phyloP scores from a whole-genome alignment of 2,329 filamentous ascomycete species.

The Acarospora socialis region DNA sequence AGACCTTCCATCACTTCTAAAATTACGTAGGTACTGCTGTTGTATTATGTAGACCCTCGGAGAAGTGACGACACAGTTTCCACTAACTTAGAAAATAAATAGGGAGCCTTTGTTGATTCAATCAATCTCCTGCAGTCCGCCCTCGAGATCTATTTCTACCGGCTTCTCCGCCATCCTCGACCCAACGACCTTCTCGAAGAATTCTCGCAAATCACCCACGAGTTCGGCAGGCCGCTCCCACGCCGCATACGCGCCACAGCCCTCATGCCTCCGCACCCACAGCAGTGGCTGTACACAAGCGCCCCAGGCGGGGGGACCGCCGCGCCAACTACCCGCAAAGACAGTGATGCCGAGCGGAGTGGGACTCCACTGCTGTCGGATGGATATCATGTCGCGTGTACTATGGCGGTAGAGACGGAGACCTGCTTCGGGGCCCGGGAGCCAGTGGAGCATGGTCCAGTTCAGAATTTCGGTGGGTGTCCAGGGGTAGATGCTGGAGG shows the following conservation, averaged over 20 bases:
- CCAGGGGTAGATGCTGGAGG: conserved; percentile 14
- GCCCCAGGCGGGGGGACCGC: conserved; percentile 15
- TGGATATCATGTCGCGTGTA: conserved; percentile 3
- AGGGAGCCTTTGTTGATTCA: too few relatives aligned
- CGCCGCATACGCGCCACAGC: conserved; percentile 15
- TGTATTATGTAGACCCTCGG: too few relatives aligned
- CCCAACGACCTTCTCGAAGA: too few relatives aligned
- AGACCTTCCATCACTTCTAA: too few relatives aligned
- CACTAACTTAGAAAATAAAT: too few relatives aligned
- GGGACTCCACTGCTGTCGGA: conserved; percentile 6
- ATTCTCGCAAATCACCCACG: conserved; percentile 5
- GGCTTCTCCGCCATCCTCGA: too few relatives aligned
- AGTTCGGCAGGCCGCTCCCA: conserved; percentile 8
- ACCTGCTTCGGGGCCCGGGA: conserved; percentile 13
- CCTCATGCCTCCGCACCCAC: conserved; percentile 14
- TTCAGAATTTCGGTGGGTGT: conserved; percentile 16
- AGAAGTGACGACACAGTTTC: too few relatives aligned
- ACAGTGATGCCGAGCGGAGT: conserved; percentile 14
- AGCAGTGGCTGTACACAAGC: conserved; percentile 13
- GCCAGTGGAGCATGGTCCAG: conserved; percentile 20
- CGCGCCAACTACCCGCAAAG: conserved; percentile 15
- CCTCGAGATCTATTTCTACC: too few relatives aligned
- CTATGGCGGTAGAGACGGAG: conserved; percentile 14
- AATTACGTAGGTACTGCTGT: too few relatives aligned
- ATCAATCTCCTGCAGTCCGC: too few relatives aligned